These are phyloP conservation scores for Pseudophaeomoniella oleicola DNA, from an alignment of 2,329 filamentous ascomycete genomes.

Conservation along the genomic window DNA sequence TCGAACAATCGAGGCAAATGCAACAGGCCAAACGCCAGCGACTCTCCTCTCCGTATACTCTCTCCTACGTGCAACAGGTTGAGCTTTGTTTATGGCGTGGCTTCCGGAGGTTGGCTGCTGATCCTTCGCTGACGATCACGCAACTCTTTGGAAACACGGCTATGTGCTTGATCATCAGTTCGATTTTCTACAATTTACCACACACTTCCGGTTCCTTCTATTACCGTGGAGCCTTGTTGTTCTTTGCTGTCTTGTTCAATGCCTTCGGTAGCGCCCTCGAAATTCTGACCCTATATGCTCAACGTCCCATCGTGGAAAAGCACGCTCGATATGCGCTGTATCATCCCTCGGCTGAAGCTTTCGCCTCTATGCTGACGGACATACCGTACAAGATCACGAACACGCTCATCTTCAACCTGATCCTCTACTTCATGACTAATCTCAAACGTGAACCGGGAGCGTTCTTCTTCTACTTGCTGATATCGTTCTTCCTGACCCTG, in stretches of 20 bases:
- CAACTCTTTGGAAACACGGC: constrained; percentile 53
- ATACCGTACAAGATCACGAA: constrained; percentile 72
- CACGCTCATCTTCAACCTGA: constrained; percentile 60
- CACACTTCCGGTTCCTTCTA: constrained; percentile 59
- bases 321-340: constrained; percentile 77
- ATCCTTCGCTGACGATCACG: constrained; percentile 59
- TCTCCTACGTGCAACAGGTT: constrained; percentile 64
- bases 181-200: constrained; percentile 66
- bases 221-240: constrained; percentile 63
- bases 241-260: constrained; percentile 79
- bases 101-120: constrained; percentile 60
- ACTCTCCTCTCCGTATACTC: constrained; percentile 49
- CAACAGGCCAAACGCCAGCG: constrained; percentile 27
- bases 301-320: constrained; percentile 86
- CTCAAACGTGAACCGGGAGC: constrained; percentile 56
- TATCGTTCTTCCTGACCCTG: constrained; percentile 57
- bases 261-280: constrained; percentile 43
- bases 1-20: constrained; percentile 25
- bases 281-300: constrained; percentile 72
- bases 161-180: constrained; percentile 64
- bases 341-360: constrained; percentile 78
- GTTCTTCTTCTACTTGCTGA: constrained; percentile 77
- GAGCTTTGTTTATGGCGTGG: constrained; percentile 68
- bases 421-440: constrained; percentile 78
- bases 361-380: constrained; percentile 73